phyloP scores from a whole-genome alignment of 495 filamentous ascomycete genomes.

The Penicillium roqueforti region DNA sequence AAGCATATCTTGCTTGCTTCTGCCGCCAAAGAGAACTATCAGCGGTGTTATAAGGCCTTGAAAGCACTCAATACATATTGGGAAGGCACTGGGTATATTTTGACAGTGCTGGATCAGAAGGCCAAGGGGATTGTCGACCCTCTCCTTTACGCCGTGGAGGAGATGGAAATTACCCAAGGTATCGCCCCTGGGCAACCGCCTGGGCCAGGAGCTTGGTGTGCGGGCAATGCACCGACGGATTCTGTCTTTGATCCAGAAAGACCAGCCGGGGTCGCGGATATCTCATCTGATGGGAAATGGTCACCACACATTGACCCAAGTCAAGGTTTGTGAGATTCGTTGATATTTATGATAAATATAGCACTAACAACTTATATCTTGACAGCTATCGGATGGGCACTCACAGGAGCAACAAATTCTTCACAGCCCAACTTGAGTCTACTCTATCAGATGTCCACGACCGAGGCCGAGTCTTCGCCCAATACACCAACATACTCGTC shows the following conservation, averaged over 20 bases:
- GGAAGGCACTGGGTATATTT: constrained; percentile 81
- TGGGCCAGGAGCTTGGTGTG: constrained; percentile 44
- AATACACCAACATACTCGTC: constrained; percentile 27
- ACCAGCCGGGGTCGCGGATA: constrained; percentile 22
- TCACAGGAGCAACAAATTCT: constrained; percentile 78
- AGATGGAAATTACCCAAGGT: constrained; percentile 62
- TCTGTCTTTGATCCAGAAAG: constrained; percentile 21
- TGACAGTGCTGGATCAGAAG: constrained; percentile 82
- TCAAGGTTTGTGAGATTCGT: constrained; percentile 41
- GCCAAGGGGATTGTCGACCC: constrained; percentile 80
- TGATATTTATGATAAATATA: constrained; percentile 27
- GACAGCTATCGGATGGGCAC: constrained; percentile 67
- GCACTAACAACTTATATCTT: constrained; percentile 17
- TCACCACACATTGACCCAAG: constrained; percentile 48
- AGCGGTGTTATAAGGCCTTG: constrained; percentile 74
- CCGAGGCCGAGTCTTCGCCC: constrained; percentile 18
- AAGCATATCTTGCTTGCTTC: constrained; percentile 71
- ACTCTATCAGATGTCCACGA: constrained; percentile 56
- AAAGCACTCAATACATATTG: constrained; percentile 74
- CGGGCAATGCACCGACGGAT: constrained; percentile 24
- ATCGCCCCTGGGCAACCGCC: constrained; percentile 36
- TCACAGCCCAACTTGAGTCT: constrained; percentile 73
- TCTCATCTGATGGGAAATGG: constrained; percentile 30
- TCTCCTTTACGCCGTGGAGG: constrained; percentile 70
- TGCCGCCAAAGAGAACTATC: constrained; percentile 74